Base-by-base conservation (phyloP, 1,139 yeast species). In the Saccharomycopsis phalli region DNA sequence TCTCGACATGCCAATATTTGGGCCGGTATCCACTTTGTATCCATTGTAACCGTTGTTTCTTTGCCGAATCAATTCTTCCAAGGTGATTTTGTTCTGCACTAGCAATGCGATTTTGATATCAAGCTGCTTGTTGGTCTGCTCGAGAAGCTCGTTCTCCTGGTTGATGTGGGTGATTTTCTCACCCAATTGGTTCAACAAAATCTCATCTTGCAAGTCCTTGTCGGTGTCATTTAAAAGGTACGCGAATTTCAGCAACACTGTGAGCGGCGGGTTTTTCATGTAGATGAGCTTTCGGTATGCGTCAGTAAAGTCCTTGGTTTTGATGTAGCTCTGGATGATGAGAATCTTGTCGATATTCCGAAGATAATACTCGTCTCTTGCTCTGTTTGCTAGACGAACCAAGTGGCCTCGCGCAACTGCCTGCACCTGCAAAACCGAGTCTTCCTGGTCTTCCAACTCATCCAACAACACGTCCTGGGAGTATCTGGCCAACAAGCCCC, bases 21-120 rank as follows among this genome's bases (percentile, higher is more conserved):
- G 45, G 6, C 56, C 56, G 18, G 56, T 53, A 3, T 54, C 49
- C 28, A 58, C 37, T 29, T 44, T 44, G 27, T 44, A 44, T 3
- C 47, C 45, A 4, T 21, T 25, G 34, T 44, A 41, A 14, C 40
- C 54, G 45, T 65, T 63, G 49, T 70, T 73, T 50, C 75, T 72
- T 47, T 76, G 73, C 46, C 71, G 65, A 37, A 78, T 62, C 35
- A 83, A 68, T 49, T 84, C 94, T 50, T 84, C 94, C 26, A 86
- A 60, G 1, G 91, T 71, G 47, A 84, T 80, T 51, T 81, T 83
- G 58, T 84, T 83, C 54, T 80, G 83, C 48, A 81, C 83, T 37
- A 86, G 63, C 38, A 84, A 59, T 1, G 87, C 83, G 51, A 86
- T 77, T 53, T 84, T 87, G 51, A 82, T 71, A 53, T 88, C 95